Evolutionary conservation across 2,329 filamentous ascomycete genomes (phyloP), one percentile per base, ranked within the genome.

Genomic region (Pseudogymnoascus sp.): DNA sequence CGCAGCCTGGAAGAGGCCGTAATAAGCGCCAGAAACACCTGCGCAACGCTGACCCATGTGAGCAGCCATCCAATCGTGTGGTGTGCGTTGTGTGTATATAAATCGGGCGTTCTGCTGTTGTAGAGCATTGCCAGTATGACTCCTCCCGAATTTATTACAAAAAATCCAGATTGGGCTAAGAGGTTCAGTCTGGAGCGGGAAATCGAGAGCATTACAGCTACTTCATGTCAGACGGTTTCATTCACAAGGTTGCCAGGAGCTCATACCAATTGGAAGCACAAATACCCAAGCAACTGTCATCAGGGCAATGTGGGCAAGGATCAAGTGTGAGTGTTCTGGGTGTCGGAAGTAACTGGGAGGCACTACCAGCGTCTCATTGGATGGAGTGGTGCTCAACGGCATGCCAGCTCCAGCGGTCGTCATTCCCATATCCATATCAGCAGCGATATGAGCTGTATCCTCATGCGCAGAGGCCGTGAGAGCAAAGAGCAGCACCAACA

Each of bases 11-110:
- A 65, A 62, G 71, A 73, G 47, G 68, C 62, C 40, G 62, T 66
- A n/a, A 74, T 65, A 10, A 73, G 40, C 17, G 69, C 69, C 61
- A 96, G 78, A 40, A 88, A 70, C 15, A 88, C 81, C 77, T 96
- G 93, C 0, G 82, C 85, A 62, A 80, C 81, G 10, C 89, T 80
- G 3, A 93, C 79, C 80, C 85, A 89, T 2, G 89, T 93, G 31
- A 88, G 82, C 44, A 90, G 80, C 93, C 93, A 97, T 63, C 92
- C 92, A 47, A 92, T 82, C 74, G 89, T 91, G 77, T 91, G 86
- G 74, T 96, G 92, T 15, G 87, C 84, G 72, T 96, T 96, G 73
- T 89, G 87, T 42, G 86, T 85, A 73, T 96, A 96, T 21, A 97
- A 78, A 72, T 96, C 90, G 0, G 92, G 91, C 0, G 91, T 96